Evolutionary conservation across 805 yeast genomes (phyloP).

Genomic region (Saturnispora besseyi): DNA sequence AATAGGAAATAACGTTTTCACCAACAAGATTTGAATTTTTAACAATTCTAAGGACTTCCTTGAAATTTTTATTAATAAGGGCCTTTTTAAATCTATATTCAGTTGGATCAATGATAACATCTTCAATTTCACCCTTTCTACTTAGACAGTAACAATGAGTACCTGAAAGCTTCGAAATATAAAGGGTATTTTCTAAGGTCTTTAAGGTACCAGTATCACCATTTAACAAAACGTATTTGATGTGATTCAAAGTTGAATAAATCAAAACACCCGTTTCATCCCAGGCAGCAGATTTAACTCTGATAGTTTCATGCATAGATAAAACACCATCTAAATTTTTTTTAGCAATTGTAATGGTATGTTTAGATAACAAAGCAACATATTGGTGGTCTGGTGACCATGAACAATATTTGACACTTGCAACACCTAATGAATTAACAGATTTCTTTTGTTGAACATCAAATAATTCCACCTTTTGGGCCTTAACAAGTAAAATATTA

Average conservation of each 20-base stretch:
- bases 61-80: conserved; percentile 77
- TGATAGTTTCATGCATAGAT: conserved; percentile 89
- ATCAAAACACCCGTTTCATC: conserved; percentile 87
- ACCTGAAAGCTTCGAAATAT: conserved; percentile 65
- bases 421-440: conserved; percentile 56
- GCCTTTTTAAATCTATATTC: conserved; percentile 96
- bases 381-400: conserved; percentile 88
- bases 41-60: conserved; percentile 85
- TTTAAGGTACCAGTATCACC: conserved; percentile 95
- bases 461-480: conserved; percentile 64
- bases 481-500: conserved; percentile 63
- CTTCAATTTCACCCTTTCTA: conserved; percentile 78
- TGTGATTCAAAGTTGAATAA: conserved; percentile 91
- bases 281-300: conserved; percentile 97
- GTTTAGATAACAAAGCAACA: conserved; percentile 84
- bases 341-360: conserved; percentile 81
- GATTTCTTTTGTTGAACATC: conserved; percentile 91
- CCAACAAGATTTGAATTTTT: conserved; percentile 88
- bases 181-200: conserved; percentile 82
- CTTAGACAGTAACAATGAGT: conserved; percentile 69
- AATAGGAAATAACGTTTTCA: conserved; percentile 89
- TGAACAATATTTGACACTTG: conserved; percentile 75
- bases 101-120: conserved; percentile 80
- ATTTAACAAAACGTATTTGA: conserved; percentile 84
- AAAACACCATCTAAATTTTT: conserved; percentile 69